Evolutionary conservation across 768 basidiomycete genomes (phyloP), one percentile per base, ranked within the genome.

Genomic region (Mycena venus): DNA sequence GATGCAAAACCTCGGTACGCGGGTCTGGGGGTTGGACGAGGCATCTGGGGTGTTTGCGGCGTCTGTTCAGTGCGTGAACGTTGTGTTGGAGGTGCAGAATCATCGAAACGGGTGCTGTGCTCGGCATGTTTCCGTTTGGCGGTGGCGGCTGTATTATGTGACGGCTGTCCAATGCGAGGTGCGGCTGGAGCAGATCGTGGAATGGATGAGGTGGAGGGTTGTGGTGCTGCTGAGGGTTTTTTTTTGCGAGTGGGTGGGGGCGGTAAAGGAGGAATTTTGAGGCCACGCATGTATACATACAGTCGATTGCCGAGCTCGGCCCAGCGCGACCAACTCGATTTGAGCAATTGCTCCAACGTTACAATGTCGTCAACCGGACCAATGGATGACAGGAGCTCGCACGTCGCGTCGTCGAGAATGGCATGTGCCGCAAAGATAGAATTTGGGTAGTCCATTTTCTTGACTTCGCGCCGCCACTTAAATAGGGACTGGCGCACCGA

Each of bases 401-500:
- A 70, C 1, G 60, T 62, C 32, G 47, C 60, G 14, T 70, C 68
- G 25, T 70, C 68, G 12, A 70, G 49, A 12, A 70, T 38, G 0
- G 68, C 68, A 8, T 70, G 44, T 12, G 68, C 21, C 0, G 60
- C 44, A 25, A 70, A 55, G 17, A 25, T 3, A 17, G 15, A 0
- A 14, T 17, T 0, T 0, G 60, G 47, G 14, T 51, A 62, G 2
- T 62, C 31, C 36, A 29, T 38, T 19, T 55, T 61, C 59, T 19
- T 17, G 12, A 70, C 55, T 0, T 47, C 6, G 8, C 68, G 68
- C 11, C 68, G 56, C 68, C 68, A 68, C 3, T 2, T 17, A n/a
- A 49, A 68, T 0, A 68, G 58, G 0, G 42, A 1, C 27, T 60
- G 21, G 0, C 58, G 38, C 0, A 68, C 68, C 0, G 29, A 59